Base-by-base conservation (phyloP, 768 basidiomycete genomes). In the Rhodotorula babjevae region DNA sequence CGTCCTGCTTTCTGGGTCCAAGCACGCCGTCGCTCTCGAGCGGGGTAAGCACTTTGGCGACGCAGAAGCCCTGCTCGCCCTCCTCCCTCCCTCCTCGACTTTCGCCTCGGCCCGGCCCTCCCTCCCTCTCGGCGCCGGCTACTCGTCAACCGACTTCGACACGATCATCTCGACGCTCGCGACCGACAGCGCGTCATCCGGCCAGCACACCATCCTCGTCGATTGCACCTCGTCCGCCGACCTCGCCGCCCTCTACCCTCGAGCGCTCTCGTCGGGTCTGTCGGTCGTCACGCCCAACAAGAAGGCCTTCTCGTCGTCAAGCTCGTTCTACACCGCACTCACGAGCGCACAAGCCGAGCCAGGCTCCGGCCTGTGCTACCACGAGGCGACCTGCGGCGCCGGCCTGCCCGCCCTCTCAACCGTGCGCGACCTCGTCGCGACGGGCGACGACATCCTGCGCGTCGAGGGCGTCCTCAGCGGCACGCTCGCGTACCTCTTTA, bases 381-480 rank as follows among this genome's bases (percentile, higher is more conserved):
- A 86, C 72, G 96, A 99, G 81, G 85, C 89, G 1, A 98, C 96
- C 0, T 96, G 98, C 59, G 96, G 96, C 19, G 96, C 96, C 7
- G 96, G 96, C 27, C 80, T 99, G 74, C 96, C 96, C 18, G 87
- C 98, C 76, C 86, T 97, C 44, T 87, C 87, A 46, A 94, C 95
- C 10, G 81, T 99, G 77, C 93, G 92, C 79, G 96, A 98, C 79
- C 82, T 99, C 67, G 87, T 98, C 11, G 85, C 85, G 42, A 96
- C 93, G 16, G 96, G 95, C 2, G 96, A 99, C 80, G 90, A 91
- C 84, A 90, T 91, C 73, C 57, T 83, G 77, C 95, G 91, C 84
- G 90, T 98, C 77, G 95, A 99, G 81, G 96, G 95, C 52, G 95
- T 98, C n/a, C 91, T 99, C 81, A 93, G 91, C 12, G 96, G 96